A percentile compares a stretch with the other conserved stretches of the same genome.
These are phyloP conservation scores for Cladosporium sp. DNA, from an alignment of 2,329 filamentous ascomycete genomes.

Conservation along the genomic window DNA sequence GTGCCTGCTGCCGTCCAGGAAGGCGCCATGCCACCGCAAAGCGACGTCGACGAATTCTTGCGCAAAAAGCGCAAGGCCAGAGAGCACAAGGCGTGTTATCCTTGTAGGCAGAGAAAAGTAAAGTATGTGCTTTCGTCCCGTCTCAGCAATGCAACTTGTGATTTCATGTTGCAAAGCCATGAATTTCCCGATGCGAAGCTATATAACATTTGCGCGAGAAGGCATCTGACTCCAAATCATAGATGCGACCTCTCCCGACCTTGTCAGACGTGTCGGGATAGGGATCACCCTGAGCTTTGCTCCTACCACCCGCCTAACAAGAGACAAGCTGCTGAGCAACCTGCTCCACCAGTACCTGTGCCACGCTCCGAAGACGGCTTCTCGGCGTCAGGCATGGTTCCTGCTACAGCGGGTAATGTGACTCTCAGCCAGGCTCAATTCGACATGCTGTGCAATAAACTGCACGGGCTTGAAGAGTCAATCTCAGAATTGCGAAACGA, in stretches of 20 bases:
- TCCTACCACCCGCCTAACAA: slow-evolving; percentile 42
- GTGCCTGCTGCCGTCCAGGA: slow-evolving; percentile 19
- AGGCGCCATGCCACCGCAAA: slow-evolving; percentile 36
- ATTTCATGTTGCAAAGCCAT: neutral
- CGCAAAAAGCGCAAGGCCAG: slow-evolving; percentile 52
- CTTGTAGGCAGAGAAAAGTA: slow-evolving; percentile 47
- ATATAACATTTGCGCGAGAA: neutral
- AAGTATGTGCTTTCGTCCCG: slow-evolving; percentile 27
- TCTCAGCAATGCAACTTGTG: neutral
- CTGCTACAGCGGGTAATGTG: slow-evolving; percentile 24
- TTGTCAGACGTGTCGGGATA: slow-evolving; percentile 52
- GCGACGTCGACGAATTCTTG: slow-evolving; percentile 52
- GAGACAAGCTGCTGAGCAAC: slow-evolving; percentile 33
- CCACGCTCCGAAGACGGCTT: slow-evolving; percentile 17
- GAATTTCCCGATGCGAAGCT: neutral
- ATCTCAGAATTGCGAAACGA: slow-evolving; percentile 45
- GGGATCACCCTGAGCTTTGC: slow-evolving; percentile 54
- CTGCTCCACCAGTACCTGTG: slow-evolving; percentile 16
- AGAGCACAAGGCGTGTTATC: slow-evolving; percentile 55
- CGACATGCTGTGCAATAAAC: slow-evolving; percentile 50
- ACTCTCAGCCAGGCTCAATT: slow-evolving; percentile 43
- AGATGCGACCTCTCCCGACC: slow-evolving; percentile 51
- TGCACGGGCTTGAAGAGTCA: slow-evolving; percentile 50
- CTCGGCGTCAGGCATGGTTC: neutral
- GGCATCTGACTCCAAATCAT: neutral